A percentile compares a stretch with the other conserved stretches of the same genome.
Evolutionary conservation across 2,329 filamentous ascomycete genomes (phyloP).

Genomic region (Didymosphaeria variabile): DNA sequence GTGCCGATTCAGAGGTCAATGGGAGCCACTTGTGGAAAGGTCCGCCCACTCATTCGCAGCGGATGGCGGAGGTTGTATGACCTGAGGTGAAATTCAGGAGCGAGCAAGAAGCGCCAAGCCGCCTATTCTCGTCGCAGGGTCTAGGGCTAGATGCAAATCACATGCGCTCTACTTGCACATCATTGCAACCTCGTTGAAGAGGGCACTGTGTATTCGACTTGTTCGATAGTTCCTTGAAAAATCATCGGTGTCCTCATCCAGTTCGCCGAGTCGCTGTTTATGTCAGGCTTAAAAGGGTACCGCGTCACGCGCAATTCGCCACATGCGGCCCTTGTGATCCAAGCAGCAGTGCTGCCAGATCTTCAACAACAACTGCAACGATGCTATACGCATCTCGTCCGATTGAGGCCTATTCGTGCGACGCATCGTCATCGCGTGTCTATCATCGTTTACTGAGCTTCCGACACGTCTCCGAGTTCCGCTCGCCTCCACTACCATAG

Average conservation of each 20-base stretch:
- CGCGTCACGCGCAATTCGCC: background rate
- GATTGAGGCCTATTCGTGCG: background rate
- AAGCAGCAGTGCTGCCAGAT: background rate
- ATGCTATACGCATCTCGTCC: background rate
- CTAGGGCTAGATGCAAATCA: background rate
- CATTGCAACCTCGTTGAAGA: slow-evolving; percentile 2
- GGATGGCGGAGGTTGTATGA: slow-evolving; percentile 24
- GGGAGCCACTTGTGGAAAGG: slow-evolving; percentile 19
- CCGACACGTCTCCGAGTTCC: background rate
- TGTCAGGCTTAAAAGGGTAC: background rate
- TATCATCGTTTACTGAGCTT: slow-evolving; percentile 4
- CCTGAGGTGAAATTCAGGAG: slow-evolving; percentile 21
- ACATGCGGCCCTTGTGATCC: no score
- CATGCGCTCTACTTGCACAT: background rate
- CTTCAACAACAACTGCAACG: background rate
- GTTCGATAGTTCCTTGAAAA: background rate
- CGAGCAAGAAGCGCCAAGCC: background rate
- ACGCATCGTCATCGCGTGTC: background rate
- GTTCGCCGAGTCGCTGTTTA: background rate
- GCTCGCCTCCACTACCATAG: background rate
- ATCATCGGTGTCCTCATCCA: background rate
- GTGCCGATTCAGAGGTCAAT: slow-evolving; percentile 16
- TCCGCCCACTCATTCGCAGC: slow-evolving; percentile 28
- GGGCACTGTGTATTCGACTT: background rate
- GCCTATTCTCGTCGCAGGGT: background rate